phyloP scores from a whole-genome alignment of 2,329 filamentous ascomycete species.

The Nemania sp. region DNA sequence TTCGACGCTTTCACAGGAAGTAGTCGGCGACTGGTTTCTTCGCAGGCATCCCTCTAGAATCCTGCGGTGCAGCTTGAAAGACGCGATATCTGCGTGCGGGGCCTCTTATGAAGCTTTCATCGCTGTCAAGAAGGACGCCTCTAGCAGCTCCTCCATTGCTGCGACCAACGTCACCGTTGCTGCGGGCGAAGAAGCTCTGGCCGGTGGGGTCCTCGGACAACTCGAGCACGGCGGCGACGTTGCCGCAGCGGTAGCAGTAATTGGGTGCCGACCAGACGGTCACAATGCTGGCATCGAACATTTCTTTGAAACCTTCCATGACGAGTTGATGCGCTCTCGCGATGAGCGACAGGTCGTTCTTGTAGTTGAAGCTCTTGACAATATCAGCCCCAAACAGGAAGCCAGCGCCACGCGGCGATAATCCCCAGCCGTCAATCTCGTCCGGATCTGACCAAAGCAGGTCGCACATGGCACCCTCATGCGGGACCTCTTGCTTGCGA shows the following conservation, averaged over 20 bases:
- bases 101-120: slow-evolving; percentile 57
- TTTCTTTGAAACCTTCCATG: slow-evolving; percentile 99
- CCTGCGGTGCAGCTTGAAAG: slow-evolving; percentile 95
- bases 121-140: slow-evolving; percentile 55
- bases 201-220: slow-evolving; percentile 86
- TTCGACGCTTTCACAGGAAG: slow-evolving; percentile 64
- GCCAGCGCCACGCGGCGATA: slow-evolving; percentile 90
- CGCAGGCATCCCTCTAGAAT: slow-evolving; percentile 94
- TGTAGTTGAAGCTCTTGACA: slow-evolving; percentile 93
- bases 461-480: slow-evolving; percentile 99
- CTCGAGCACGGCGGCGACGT: slow-evolving; percentile 93
- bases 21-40: slow-evolving; percentile 99
- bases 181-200: slow-evolving; percentile 69
- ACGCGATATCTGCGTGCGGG: slow-evolving; percentile 91
- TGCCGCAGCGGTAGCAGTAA: slow-evolving; percentile 95
- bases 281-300: slow-evolving; percentile 95
- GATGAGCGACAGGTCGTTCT: slow-evolving; percentile 89
- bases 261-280: slow-evolving; percentile 99
- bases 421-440: slow-evolving; percentile 95
- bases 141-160: slow-evolving; percentile 49
- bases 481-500: slow-evolving; percentile 96
- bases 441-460: slow-evolving; percentile 97
- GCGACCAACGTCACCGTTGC: slow-evolving; percentile 69
- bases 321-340: slow-evolving; percentile 95
- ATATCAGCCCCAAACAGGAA: slow-evolving; percentile 97